Conservation (phyloP, 2,329 filamentous ascomycete species). For the Phyllosticta citriasiana region DNA sequence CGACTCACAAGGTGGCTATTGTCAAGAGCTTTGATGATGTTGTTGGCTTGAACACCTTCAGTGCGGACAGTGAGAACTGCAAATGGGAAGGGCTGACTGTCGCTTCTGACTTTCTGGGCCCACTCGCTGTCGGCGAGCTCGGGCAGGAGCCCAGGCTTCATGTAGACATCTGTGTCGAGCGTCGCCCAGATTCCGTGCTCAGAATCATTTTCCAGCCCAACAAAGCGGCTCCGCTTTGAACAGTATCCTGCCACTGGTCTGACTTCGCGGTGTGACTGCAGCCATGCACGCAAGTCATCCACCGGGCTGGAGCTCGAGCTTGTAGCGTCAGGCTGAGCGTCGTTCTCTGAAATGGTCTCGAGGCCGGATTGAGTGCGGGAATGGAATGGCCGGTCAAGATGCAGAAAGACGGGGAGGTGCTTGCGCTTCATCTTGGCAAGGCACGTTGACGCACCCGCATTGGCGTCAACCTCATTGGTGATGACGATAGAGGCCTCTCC, state of each 20-base stretch:
- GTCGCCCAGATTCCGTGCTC: constrained; percentile 37
- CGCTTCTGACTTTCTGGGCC: constrained; percentile 17
- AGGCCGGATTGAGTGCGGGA: constrained; percentile 15
- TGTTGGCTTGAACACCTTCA: constrained; percentile 32
- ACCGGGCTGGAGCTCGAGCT: constrained; percentile 13
- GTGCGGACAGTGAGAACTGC: constrained; percentile 41
- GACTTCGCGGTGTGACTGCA: constrained; percentile 34
- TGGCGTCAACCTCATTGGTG: constrained; percentile 16
- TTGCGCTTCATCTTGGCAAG: constrained; percentile 31
- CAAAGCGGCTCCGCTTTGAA: constrained; percentile 38
- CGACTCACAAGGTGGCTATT: constrained; percentile 36
- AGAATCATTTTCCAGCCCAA: constrained; percentile 35
- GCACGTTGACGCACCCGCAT: not conserved
- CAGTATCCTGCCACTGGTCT: constrained; percentile 37
- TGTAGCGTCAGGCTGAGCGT: constrained; percentile 12
- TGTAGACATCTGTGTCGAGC: constrained; percentile 37
- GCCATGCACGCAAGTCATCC: constrained; percentile 30
- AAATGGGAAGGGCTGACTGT: constrained; percentile 35
- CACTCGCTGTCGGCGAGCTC: constrained; percentile 24
- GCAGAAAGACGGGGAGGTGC: constrained; percentile 30
- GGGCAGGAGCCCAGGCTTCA: constrained; percentile 24
- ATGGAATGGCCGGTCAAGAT: constrained; percentile 16
- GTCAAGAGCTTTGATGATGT: constrained; percentile 35
- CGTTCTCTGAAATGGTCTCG: constrained; percentile 14
- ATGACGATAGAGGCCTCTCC: constrained; percentile 23